These are phyloP conservation scores for Aureobasidium vineae DNA, from an alignment of 2,329 filamentous ascomycete species.

Conservation along the genomic window DNA sequence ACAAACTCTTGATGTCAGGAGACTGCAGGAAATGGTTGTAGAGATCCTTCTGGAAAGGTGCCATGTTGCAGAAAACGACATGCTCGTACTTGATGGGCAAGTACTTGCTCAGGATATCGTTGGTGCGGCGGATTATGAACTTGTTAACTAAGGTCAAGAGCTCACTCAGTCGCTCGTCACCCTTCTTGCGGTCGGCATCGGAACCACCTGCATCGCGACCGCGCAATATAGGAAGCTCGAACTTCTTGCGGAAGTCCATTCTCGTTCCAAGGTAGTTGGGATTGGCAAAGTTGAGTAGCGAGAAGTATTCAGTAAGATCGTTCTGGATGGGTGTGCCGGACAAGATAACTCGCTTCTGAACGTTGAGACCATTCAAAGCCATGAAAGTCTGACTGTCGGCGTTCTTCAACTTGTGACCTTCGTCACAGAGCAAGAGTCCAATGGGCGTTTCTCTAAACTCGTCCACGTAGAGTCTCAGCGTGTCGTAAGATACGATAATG, in stretches of 20 bases:
- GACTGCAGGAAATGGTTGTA: conserved; percentile 98
- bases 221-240: conserved; percentile 85
- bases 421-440: conserved; percentile 89
- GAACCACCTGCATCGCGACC: conserved; percentile 88
- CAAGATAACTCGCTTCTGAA: conserved; percentile 86
- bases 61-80: conserved; percentile 94
- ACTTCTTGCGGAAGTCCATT: conserved; percentile 88
- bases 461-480: conserved; percentile 83
- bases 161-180: conserved; percentile 78
- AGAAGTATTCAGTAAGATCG: conserved; percentile 96
- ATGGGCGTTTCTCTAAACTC: conserved; percentile 88
- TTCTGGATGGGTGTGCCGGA: conserved; percentile 98
- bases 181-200: conserved; percentile 75
- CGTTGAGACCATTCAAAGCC: conserved; percentile 85
- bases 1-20: conserved; percentile 86
- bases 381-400: conserved; percentile 94
- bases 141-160: conserved; percentile 88
- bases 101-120: conserved; percentile 97
- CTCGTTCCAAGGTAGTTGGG: conserved; percentile 86
- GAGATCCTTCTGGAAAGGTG: conserved; percentile 85
- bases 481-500: conserved; percentile 97
- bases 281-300: conserved; percentile 94
- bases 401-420: conserved; percentile 95
- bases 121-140: conserved; percentile 96
- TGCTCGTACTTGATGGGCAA: conserved; percentile 98